Conservation (phyloP, 441 rosid species). For the Erodium moschatum region DNA sequence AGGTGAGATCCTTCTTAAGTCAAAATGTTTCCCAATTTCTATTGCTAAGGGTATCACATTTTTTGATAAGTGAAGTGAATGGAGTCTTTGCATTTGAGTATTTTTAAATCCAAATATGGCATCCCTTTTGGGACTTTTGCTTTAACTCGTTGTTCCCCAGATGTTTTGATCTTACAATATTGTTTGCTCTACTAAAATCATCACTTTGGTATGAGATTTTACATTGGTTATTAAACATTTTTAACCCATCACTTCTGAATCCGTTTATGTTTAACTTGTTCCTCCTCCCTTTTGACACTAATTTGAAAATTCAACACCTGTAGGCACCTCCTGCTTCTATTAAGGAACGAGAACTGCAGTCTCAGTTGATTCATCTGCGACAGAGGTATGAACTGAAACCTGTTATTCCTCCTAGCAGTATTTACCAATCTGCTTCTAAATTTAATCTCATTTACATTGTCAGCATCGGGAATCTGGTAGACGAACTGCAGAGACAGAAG, state of each 20-base stretch:
- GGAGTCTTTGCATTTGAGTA: not conserved
- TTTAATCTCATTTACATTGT: conserved; percentile 22
- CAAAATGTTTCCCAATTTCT: not conserved
- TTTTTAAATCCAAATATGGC: not conserved
- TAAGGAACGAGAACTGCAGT: conserved; percentile 65
- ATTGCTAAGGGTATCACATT: not conserved
- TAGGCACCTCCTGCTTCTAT: conserved; percentile 48
- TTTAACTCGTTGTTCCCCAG: not conserved
- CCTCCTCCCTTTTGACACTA: conserved; percentile 9
- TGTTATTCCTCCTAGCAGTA: conserved; percentile 6
- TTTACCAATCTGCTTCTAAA: conserved; percentile 10
- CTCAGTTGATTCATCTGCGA: conserved; percentile 59
- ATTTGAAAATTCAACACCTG: conserved; percentile 21
- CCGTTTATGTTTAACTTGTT: not conserved
- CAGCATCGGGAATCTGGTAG: conserved; percentile 53
- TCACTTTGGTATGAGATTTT: not conserved
- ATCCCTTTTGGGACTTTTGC: not conserved
- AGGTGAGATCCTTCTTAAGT: not conserved
- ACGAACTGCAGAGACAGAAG: conserved; percentile 70
- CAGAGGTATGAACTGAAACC: conserved; percentile 46
- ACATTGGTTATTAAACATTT: not conserved
- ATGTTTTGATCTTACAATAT: not conserved
- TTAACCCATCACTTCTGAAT: not conserved
- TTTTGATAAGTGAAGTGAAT: not conserved
- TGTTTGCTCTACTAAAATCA: not conserved